Base-by-base conservation (phyloP, 2,329 filamentous ascomycete genomes). In the Ceratocystis ficicola region DNA sequence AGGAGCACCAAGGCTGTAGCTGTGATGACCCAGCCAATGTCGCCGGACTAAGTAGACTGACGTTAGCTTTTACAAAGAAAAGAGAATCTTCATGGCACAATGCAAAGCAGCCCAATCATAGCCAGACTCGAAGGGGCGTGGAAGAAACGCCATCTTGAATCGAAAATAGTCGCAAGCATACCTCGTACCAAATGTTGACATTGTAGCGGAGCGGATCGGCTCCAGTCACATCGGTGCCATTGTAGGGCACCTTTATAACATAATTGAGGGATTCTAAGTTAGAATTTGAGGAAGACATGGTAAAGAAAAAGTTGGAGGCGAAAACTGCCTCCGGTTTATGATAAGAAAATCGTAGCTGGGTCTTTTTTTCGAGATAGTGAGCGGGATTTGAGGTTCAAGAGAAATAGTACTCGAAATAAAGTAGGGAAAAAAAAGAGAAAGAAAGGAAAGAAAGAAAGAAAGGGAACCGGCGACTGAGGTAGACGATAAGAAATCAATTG, bases 11-110 rank as follows among this genome's bases (percentile, higher is more conserved):
- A 81, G 5, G 89, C 90, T 1, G 90, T 91, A 32, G 88, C 81
- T 22, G 84, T 87, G 70, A 95, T 84, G 76, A 95, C 85, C 88
- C 88, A 95, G 66, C 85, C 87, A 69, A 95, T 88, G 77, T 95
- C 89, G 73, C 90, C 90, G 67, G 86, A 80, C 87, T 90, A 70
- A 3, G 20, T 17, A 63, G 3, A 28, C 20, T 44, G 46, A 12
- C 7, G 46, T 44, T 41, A 44, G 30, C 2, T 36, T 30, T 64
- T 44, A 8, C 3, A 28, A 36, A 63, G 22, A 57, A 20, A 41
- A 1, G 36, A 5, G 10, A 5, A 5, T 5, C n/a, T 41, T 41
- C 36, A 41, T 6, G 8, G 7, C 41, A n/a, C 20, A 7, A 22
- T n/a, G 12, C 55, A 59, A 25, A 28, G 8, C 6, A 17, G 22